Evolutionary conservation across 1,284 basidiomycete species (phyloP), one percentile per base, ranked within the genome.

Genomic region (Apiotrichum gracile): DNA sequence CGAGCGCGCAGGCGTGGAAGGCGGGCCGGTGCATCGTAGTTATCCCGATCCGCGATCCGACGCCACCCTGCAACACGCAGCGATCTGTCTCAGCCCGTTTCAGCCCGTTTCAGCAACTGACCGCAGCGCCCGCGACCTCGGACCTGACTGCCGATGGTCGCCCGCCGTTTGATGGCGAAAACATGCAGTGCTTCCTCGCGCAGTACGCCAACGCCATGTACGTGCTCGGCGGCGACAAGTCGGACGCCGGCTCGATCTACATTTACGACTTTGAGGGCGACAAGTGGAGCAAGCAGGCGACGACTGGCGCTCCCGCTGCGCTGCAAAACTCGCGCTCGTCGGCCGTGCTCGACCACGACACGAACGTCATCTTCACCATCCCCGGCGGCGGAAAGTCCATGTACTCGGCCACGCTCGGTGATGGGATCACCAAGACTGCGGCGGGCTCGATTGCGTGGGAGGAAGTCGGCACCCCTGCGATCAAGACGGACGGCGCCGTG

Each of bases 321-420:
- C 51, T 69, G 13, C 65, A 66, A 29, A 63, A 64, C 51, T 67
- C 70, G 34, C 68, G 73, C 52, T 73, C 71, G 5, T 61, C 71
- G 14, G 65, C 86, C 26, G 83, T 91, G 57, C 81, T 92, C 37
- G 90, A 93, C 75, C 89, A 91, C 63, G 89, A 92, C 73, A 92
- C 89, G 49, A 90, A 91, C 58, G 82, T 85, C 55, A 84, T 91
- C 76, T 90, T 70, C 67, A 67, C 72, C 22, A 60, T 72, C 34
- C 52, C 56, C 40, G 56, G 42, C 33, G 60, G 49, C 3, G 61
- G 66, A n/a, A 40, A 47, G n/a, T 49, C 57, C 37, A 42, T 71
- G 21, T 89, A 78, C 67, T 80, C 80, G 57, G 78, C 91, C 34
- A 81, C 89, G 69, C 82, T 92, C 80, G 78, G 76, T 19, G 62